Evolutionary conservation across 306 rosid genomes (phyloP), one percentile per base, ranked within the genome.

Genomic region (Quercus berberidifolia): DNA sequence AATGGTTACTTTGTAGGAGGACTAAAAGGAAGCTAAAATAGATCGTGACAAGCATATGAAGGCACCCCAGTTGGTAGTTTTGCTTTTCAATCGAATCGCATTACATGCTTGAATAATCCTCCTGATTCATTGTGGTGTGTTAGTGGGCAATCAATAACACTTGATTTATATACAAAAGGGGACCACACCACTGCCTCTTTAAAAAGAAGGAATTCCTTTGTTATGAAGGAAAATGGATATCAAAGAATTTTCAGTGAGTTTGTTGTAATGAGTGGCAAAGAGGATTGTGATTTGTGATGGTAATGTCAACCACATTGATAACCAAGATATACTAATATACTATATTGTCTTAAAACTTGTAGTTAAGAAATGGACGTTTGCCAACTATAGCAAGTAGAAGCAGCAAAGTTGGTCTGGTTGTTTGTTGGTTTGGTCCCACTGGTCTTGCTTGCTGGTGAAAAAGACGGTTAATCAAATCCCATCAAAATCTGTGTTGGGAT

Each of bases 371-470:
- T 62, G 26, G n/a, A 13, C 41, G 5, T 4, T 11, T 20, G 69
- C 69, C 41, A 28, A 63, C 69, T 3, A 63, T 7, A 46, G 31
- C 3, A 43, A 60, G 78, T 72, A 81, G 85, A 76, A 62, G 69
- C 46, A 15, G 51, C 63, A 51, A 71, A 65, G 76, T 73, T 76
- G 79, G 18, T 19, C 1, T 18, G 14, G 14, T 38, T 38, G 46
- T 38, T 56, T 55, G 41, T 46, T 74, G 51, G 49, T 74, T 43
- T 46, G 75, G 82, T 33, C 71, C 76, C 74, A 54, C 23, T 38
- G 25, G 55, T 8, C 11, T 8, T 38, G 11, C 46, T 1, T 0
- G 46, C 60, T 6, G 84, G 26, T 19, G 25, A 11, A 30, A 30
- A 30, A 15, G 7, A 49, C 55, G 21, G 69, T 74, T 78, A 74